Evolutionary conservation across 1,284 basidiomycete species (phyloP).

Genomic region (Crucibulum parvulum): DNA sequence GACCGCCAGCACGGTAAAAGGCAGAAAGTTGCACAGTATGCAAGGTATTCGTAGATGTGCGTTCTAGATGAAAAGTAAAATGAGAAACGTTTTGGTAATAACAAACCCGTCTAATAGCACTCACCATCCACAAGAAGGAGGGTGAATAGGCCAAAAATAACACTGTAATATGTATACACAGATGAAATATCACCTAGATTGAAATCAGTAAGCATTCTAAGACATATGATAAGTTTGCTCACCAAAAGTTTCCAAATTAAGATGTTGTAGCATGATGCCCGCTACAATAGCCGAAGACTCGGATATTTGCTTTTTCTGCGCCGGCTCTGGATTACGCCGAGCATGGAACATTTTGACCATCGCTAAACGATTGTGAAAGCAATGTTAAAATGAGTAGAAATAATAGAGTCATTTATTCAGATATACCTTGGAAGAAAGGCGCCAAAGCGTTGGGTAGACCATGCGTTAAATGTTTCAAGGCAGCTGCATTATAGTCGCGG

Average conservation of each 20-base stretch:
- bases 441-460: constrained; percentile 82
- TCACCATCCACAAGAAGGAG: constrained; percentile 87
- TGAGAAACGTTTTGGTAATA: constrained; percentile 6
- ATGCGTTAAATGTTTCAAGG: constrained; percentile 82
- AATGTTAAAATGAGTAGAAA: constrained; percentile 3
- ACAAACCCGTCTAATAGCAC: constrained; percentile 19
- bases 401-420: no score
- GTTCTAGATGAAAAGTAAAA: constrained; percentile 55
- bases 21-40: constrained; percentile 85
- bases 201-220: not conserved
- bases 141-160: constrained; percentile 78
- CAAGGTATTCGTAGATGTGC: constrained; percentile 74
- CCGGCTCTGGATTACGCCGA: constrained; percentile 77
- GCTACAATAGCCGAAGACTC: constrained; percentile 77
- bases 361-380: constrained; percentile 49
- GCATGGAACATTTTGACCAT: constrained; percentile 90
- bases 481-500: constrained; percentile 73
- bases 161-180: constrained; percentile 74
- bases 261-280: constrained; percentile 75
- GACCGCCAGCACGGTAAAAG: constrained; percentile 78
- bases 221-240: constrained; percentile 18
- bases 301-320: constrained; percentile 82
- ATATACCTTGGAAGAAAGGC: constrained; percentile 89
- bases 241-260: constrained; percentile 67
- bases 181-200: constrained; percentile 57